A percentile compares a stretch with the other conserved stretches of the same genome.
phyloP scores from a whole-genome alignment of 345 rosid genomes.

The Cardamine resedifolia region DNA sequence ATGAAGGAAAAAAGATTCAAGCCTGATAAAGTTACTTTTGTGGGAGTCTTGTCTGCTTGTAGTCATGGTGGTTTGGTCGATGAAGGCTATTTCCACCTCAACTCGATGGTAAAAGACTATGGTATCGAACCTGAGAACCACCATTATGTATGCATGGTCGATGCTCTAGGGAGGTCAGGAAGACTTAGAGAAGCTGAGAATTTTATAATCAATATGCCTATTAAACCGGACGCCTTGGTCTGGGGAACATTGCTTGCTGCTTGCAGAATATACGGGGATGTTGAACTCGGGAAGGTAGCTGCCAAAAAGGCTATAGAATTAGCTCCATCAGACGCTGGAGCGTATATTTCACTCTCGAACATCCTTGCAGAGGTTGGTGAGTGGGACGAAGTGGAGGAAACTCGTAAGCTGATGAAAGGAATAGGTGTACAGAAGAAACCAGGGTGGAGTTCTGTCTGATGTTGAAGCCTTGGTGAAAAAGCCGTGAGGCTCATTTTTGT shows the following conservation, averaged over 20 bases:
- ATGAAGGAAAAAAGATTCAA: constrained; percentile 51
- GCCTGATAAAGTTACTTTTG: constrained; percentile 72
- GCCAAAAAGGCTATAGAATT: constrained; percentile 55
- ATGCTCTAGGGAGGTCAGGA: constrained; percentile 80
- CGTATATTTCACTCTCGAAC: constrained; percentile 71
- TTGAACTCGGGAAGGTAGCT: constrained; percentile 69
- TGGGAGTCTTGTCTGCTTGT: constrained; percentile 69
- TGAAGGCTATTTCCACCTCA: constrained; percentile 58
- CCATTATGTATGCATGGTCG: constrained; percentile 78
- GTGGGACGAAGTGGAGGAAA: constrained; percentile 66
- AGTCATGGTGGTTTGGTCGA: constrained; percentile 72
- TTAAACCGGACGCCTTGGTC: constrained; percentile 60
- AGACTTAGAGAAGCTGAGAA: constrained; percentile 68
- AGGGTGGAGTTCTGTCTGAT: constrained; percentile 65
- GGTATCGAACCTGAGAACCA: constrained; percentile 57
- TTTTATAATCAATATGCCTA: constrained; percentile 58
- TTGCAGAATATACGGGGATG: constrained; percentile 67
- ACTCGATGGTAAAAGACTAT: constrained; percentile 61
- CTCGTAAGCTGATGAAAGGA: constrained; percentile 60
- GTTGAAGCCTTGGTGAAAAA: background rate
- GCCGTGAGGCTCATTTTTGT: constrained; percentile 2
- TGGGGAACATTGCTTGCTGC: constrained; percentile 86
- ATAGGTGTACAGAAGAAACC: constrained; percentile 57
- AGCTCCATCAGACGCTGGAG: constrained; percentile 58
- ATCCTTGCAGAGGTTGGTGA: constrained; percentile 72